Conservation (phyloP, 2,329 filamentous ascomycete species). For the Periconia sp. region DNA sequence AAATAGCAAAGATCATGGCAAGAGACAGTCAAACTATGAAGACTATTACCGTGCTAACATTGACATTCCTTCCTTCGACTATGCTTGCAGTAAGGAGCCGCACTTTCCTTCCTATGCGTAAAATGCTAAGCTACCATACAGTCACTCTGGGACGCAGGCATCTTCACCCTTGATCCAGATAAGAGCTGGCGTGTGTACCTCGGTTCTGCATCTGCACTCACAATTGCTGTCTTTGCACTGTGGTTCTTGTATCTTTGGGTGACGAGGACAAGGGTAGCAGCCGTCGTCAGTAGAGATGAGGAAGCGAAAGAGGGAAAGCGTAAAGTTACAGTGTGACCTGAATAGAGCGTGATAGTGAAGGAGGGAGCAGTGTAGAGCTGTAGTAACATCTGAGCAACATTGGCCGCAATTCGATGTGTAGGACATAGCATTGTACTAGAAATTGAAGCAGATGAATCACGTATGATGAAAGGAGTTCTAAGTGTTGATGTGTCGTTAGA, state of each 20-base stretch:
- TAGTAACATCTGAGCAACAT: too few species aligned
- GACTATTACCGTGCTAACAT: slow-evolving; percentile 7
- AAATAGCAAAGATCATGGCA: slow-evolving; percentile 5
- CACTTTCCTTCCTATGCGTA: not conserved
- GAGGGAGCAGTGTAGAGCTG: too few species aligned
- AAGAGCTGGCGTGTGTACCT: slow-evolving; percentile 9
- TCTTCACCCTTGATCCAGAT: slow-evolving; percentile 4
- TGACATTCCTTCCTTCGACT: slow-evolving; percentile 7
- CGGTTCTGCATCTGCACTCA: slow-evolving; percentile 2
- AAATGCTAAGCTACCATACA: not conserved
- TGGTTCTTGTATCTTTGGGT: slow-evolving; percentile 3
- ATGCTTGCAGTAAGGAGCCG: slow-evolving; percentile 4
- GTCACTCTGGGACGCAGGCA: slow-evolving; percentile 9
- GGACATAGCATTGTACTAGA: too few species aligned
- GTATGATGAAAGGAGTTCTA: too few species aligned
- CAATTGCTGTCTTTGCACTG: slow-evolving; percentile 4
- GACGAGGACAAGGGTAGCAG: too few species aligned
- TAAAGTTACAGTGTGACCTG: too few species aligned
- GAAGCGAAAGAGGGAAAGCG: too few species aligned
- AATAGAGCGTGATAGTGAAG: too few species aligned
- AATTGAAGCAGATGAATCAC: too few species aligned
- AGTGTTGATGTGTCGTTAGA: too few species aligned
- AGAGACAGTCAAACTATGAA: slow-evolving; percentile 10
- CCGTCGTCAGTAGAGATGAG: too few species aligned
- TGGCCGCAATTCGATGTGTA: too few species aligned